Evolutionary conservation across 140 eudicot genomes (phyloP), one percentile per base, ranked within the genome.

Genomic region (Erigeron philadelphicus): DNA sequence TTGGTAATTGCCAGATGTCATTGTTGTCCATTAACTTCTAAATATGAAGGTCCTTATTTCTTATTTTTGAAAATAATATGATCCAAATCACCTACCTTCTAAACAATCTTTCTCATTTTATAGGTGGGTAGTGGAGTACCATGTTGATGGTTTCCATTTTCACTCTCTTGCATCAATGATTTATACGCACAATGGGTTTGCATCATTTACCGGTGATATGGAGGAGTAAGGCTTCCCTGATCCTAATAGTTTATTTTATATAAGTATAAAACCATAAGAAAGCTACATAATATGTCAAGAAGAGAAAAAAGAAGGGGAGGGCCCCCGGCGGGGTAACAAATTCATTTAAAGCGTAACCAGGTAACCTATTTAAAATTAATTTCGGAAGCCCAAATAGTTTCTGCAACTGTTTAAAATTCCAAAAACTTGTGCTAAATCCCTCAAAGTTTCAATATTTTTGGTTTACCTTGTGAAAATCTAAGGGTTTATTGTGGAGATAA

Each of bases 121-220:
- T 83, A 93, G 98, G 98, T 93, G 98, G 98, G 85, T 87, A 16
- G 86, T 76, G 75, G 96, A 93, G 73, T 93, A 93, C 80, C 95
- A 87, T 49, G 61, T 93, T 59, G 98, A 93, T 65, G 98, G 98
- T 71, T 93, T 89, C 79, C 64, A 93, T 78, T 93, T 93, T 69
- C 98, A 93, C 66, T 93, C 98, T 12, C 87, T 93, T 70, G 76
- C 96, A 53, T 93, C 98, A 50, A 93, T 93, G 98, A 77, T 93
- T 76, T 93, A 93, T 78, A 93, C 96, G 5, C 98, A 93, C 76
- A 93, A 93, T 64, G 98, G 98, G 41, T 93, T 93, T 80, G 90
- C 98, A 57, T 58, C 93, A 41, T 87, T 93, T 78, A 89, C 98
- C 9, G 95, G 95, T 76, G 98, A 89, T 70, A 71, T 85, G 81